phyloP scores from a whole-genome alignment of 2,329 filamentous ascomycete species.

The Herpotrichia juniperi region DNA sequence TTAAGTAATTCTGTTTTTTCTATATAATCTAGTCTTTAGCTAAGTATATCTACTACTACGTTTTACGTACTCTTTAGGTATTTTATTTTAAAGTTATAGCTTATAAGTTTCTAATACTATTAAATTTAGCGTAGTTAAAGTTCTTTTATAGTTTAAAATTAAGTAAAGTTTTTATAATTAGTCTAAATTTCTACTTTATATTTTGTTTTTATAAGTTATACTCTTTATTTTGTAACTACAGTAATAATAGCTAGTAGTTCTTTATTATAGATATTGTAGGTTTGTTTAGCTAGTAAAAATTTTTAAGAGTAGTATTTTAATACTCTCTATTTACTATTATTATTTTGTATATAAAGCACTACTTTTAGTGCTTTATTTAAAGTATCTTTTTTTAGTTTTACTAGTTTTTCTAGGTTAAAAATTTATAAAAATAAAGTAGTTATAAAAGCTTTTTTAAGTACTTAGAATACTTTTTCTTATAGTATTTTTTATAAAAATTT shows the following conservation, averaged over 20 bases:
- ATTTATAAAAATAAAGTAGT: not conserved
- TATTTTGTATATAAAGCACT: not conserved
- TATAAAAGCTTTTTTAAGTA: not conserved
- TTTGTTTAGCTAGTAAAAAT: not conserved
- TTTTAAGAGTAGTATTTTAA: not conserved
- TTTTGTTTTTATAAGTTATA: not conserved
- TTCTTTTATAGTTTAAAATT: not conserved
- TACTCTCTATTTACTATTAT: not conserved
- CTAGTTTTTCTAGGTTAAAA: not conserved
- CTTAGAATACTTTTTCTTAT: not conserved
- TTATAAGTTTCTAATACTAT: not conserved
- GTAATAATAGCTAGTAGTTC: not conserved
- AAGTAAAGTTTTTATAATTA: not conserved
- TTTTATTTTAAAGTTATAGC: not conserved
- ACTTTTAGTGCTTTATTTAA: not conserved
- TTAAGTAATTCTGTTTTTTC: not conserved
- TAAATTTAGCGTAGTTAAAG: not conserved
- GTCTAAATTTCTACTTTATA: not conserved
- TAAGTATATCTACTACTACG: not conserved
- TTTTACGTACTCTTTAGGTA: not conserved
- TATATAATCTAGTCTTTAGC: not conserved
- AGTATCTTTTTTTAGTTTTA: not conserved
- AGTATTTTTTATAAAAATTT: not conserved
- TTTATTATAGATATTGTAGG: conserved; percentile 2
- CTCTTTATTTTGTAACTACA: not conserved